Conservation (phyloP, 768 basidiomycete genomes). For the Piloderma croceum region DNA sequence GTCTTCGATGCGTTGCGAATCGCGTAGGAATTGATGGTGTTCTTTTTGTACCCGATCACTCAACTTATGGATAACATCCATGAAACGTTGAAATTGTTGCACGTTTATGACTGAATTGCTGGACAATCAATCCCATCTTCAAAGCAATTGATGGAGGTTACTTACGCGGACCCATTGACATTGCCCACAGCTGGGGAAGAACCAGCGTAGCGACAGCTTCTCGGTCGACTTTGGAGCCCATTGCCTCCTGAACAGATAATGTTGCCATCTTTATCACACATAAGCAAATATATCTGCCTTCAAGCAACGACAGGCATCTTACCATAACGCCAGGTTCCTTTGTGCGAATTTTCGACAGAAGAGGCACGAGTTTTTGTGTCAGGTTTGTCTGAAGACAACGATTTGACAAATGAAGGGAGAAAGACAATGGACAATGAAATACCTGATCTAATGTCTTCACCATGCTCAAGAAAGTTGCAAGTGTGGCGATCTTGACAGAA, state of each 20-base stretch:
- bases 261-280: constrained; percentile 82
- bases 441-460: constrained; percentile 89
- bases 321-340: constrained; percentile 96
- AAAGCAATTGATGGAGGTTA: constrained; percentile 10
- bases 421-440: constrained; percentile 1
- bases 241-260: constrained; percentile 86
- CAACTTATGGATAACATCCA: constrained; percentile 72
- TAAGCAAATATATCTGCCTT: no score
- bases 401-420: background rate
- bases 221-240: constrained; percentile 91
- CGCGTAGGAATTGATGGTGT: constrained; percentile 87
- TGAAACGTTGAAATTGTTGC: constrained; percentile 89
- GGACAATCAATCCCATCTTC: constrained; percentile 3
- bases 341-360: constrained; percentile 91
- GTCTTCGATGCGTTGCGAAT: constrained; percentile 87
- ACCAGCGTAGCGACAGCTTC: constrained; percentile 88
- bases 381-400: constrained; percentile 54
- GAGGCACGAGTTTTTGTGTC: constrained; percentile 92
- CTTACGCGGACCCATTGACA: constrained; percentile 93
- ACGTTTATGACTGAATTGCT: constrained; percentile 79
- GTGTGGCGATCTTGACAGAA: constrained; percentile 85
- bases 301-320: constrained; percentile 13
- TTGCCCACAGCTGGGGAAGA: constrained; percentile 89
- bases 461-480: constrained; percentile 79
- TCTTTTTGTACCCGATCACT: constrained; percentile 89